phyloP scores from a whole-genome alignment of 2,329 filamentous ascomycete genomes.

The Pyrenochaeta sp. region DNA sequence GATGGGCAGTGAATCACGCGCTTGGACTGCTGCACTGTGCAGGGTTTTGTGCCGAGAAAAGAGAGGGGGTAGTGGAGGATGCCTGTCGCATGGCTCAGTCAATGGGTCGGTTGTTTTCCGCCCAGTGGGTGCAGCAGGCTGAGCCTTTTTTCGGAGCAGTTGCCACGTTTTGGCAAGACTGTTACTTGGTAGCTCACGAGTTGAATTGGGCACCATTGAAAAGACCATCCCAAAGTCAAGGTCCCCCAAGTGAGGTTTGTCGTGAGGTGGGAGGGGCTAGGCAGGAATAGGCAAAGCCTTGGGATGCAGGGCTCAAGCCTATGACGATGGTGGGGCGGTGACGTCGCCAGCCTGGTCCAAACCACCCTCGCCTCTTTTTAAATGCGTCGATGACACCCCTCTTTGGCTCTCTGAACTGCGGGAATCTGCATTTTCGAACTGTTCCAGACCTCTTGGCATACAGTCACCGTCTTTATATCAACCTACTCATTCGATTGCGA shows the following conservation, averaged over 20 bases:
- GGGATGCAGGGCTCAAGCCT: slow-evolving; percentile 23
- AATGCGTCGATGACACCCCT: slow-evolving; percentile 31
- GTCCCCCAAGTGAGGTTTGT: neutral
- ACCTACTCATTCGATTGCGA: slow-evolving; percentile 9
- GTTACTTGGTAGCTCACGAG: neutral
- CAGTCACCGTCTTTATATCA: slow-evolving; percentile 21
- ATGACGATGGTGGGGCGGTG: slow-evolving; percentile 37
- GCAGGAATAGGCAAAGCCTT: neutral
- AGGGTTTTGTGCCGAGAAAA: slow-evolving; percentile 22
- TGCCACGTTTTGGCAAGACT: neutral
- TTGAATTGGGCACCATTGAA: neutral
- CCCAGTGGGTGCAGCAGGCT: neutral
- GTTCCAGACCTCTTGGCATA: slow-evolving; percentile 46
- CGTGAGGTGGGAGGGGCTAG: slow-evolving; percentile 9
- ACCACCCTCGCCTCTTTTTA: slow-evolving; percentile 26
- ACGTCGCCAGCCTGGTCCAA: slow-evolving; percentile 34
- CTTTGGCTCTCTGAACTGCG: slow-evolving; percentile 20
- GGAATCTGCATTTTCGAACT: slow-evolving; percentile 36
- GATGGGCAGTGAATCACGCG: slow-evolving; percentile 22
- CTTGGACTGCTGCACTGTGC: slow-evolving; percentile 11
- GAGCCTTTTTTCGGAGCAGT: neutral
- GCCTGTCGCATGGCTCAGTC: slow-evolving; percentile 1
- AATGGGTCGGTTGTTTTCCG: neutral
- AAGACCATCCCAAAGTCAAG: neutral
- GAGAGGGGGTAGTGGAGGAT: slow-evolving; percentile 13